phyloP scores from a whole-genome alignment of 2,329 filamentous ascomycete genomes.

The Ceratocystis smalleyi region DNA sequence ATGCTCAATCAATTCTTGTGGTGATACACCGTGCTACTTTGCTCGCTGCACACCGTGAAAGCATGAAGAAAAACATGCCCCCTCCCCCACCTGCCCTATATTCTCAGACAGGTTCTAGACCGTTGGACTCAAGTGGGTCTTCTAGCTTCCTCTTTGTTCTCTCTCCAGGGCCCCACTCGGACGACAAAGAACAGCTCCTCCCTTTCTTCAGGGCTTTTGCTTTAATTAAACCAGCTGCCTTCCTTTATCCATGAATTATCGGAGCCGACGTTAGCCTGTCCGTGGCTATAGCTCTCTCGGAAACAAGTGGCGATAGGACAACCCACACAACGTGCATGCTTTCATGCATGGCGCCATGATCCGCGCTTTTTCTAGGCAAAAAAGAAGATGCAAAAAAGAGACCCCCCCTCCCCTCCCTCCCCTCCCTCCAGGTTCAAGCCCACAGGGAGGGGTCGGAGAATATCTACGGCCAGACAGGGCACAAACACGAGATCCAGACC shows the following conservation, averaged over 20 bases:
- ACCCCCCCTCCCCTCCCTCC: no score
- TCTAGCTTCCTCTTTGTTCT: constrained; percentile 1
- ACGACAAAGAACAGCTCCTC: background rate
- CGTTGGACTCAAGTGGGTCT: background rate
- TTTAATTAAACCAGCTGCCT: background rate
- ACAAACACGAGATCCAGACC: background rate
- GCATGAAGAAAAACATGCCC: background rate
- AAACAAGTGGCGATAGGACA: background rate
- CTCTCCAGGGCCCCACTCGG: background rate
- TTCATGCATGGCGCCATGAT: background rate
- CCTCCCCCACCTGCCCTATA: background rate
- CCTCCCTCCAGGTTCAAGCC: no score
- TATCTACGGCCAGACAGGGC: background rate
- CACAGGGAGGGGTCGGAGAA: background rate
- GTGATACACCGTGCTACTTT: background rate
- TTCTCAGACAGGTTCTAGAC: background rate
- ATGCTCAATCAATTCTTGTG: background rate
- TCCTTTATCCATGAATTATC: background rate
- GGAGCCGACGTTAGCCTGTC: background rate
- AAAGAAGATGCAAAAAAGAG: background rate
- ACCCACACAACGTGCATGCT: background rate
- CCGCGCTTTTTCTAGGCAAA: background rate
- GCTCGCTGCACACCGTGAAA: background rate
- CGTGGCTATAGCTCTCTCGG: background rate
- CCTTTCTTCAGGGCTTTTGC: background rate